Evolutionary conservation across 345 rosid genomes (phyloP), one percentile per base, ranked within the genome.

Genomic region (Acer yangbiense): DNA sequence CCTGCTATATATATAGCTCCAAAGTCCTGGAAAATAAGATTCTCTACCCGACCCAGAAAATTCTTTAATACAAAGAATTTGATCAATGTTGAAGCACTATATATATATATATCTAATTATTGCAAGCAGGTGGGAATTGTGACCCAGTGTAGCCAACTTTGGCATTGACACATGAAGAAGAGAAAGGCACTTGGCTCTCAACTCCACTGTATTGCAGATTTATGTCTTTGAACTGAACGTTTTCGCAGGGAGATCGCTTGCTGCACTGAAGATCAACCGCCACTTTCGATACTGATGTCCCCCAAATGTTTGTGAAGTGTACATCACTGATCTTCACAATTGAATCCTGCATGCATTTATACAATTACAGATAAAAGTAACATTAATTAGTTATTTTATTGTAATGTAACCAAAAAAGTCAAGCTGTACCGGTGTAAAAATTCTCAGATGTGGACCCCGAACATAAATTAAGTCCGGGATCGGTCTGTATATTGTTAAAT

Each of bases 211-310:
- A 89, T 23, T 68, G 46, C 76, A 89, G 65, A 66, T 89, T 73
- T 55, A 91, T 78, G 81, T 86, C 80, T 32, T 69, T 39, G 16
- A 91, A n/a, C 1, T 55, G 75, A 54, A 91, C 29, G 50, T 82
- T 74, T 68, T 77, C 69, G 76, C 95, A 91, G 6, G 93, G 93
- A 41, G 29, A n/a, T 6, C 55, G 25, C 60, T 77, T 41, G 84
- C 95, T 91, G 86, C 95, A 91, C 14, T 58, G 48, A 6, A 91
- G 54, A 41, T 77, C 71, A 1, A 91, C 88, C 0, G 85, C 92
- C 0, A 75, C 82, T 43, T 80, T 71, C 1, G 90, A 77, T 0
- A 44, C 6, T 29, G 95, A 60, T 0, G 92, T 89, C 39, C 95
- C 95, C 57, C 71, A 68, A 0, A 89, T 64, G 88, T 91, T 87